Percentiles rank a stretch among this genome's conserved stretches.
phyloP scores from a whole-genome alignment of 2,329 filamentous ascomycete species.

The Cercospora sp. region DNA sequence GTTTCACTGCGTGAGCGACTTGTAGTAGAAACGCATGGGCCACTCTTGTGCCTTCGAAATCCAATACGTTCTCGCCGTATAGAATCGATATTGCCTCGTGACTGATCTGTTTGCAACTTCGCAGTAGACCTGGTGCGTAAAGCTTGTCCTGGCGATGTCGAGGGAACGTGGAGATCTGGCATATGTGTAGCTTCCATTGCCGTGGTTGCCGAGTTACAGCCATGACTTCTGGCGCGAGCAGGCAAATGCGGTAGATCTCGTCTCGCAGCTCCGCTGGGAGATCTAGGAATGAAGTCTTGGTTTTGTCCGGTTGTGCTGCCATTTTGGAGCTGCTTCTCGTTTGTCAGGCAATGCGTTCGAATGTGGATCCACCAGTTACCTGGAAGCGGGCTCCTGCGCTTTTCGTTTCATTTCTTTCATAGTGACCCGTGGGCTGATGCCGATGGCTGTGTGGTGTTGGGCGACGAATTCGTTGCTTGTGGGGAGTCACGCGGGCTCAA shows the following conservation, averaged over 20 bases:
- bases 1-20: neutral
- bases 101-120: neutral
- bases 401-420: neutral
- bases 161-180: no score
- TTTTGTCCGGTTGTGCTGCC: neutral
- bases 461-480: neutral
- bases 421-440: neutral
- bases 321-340: neutral
- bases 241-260: conserved; percentile 1
- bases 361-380: neutral
- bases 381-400: neutral
- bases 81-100: neutral
- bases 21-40: neutral
- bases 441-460: neutral
- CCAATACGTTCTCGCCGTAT: neutral
- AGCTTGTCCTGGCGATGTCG: no score
- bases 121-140: neutral
- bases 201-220: no score
- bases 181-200: no score
- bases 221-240: neutral
- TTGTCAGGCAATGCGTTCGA: neutral
- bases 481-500: no score
- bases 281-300: neutral
- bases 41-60: neutral
- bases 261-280: neutral